Base-by-base conservation (phyloP, 805 yeast species). In the Candida maesae region DNA sequence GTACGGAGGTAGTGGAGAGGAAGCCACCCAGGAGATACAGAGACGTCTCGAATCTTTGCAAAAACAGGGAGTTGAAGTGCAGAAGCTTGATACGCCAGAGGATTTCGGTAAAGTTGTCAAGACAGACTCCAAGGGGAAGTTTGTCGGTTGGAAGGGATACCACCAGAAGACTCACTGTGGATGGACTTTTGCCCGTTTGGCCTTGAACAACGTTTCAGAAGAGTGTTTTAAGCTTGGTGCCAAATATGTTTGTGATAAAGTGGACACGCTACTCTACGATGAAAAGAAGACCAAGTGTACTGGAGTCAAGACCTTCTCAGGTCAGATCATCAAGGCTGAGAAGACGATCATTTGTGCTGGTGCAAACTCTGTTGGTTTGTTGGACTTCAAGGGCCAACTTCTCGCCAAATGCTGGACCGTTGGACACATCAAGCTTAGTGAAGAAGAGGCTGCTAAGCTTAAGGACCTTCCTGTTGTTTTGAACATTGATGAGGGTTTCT, bases 371-470 rank as follows among this genome's bases (percentile, higher is more conserved):
- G 49, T 51, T n/a, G 54, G 52, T 23, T 35, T 67, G 12, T 35
- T 66, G 11, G 65, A 66, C 36, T 64, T 63, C 45, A 39, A 58
- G 28, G 57, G 56, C 5, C 70, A 65, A 38, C 46, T 66, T 13
- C 39, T 61, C 4, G 68, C 69, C 16, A 66, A 64, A 43, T 60
- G 67, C 33, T 67, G 66, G 65, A 60, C 70, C 10, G 63, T 67
- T 19, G 70, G 63, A 15, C 72, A 67, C 43, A 61, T 66, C 16
- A 54, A 60, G 44, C 44, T 67, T 4, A 50, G 63, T 4, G 56
- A 54, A 1, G 59, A 53, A 16, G 68, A 67, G 41, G 63, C 65
- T 16, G 33, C 35, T 4, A 15, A 33, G 4, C 43, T 63, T 16
- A 65, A 54, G 46, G 47, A 47, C 16, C 39, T 52, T 10, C 72